A percentile compares a stretch with the other conserved stretches of the same genome.
phyloP scores from a whole-genome alignment of 2,329 filamentous ascomycete species.

The Arthrinium phaeospermum region DNA sequence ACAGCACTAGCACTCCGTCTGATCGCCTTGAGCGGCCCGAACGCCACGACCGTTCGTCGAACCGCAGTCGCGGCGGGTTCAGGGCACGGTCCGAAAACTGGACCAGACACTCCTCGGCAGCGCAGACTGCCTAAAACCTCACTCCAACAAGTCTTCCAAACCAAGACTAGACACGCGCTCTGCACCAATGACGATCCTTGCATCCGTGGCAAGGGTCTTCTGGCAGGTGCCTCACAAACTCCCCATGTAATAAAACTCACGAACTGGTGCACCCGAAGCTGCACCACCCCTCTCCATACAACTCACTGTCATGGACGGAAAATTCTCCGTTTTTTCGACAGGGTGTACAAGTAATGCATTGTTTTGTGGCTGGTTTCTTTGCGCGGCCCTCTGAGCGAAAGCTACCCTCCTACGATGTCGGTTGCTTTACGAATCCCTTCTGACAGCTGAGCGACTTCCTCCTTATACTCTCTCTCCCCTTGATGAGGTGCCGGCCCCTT shows the following conservation, averaged over 20 bases:
- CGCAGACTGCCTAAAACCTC: conserved; percentile 21
- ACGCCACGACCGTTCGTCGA: conserved; percentile 25
- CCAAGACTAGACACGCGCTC: neutral
- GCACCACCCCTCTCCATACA: neutral
- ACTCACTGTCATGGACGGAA: conserved; percentile 2
- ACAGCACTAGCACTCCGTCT: conserved; percentile 23
- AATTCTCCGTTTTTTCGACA: neutral
- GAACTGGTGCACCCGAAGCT: neutral
- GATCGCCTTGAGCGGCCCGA: conserved; percentile 23
- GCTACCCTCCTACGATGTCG: conserved; percentile 5
- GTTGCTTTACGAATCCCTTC: conserved; percentile 3
- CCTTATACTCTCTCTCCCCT: neutral
- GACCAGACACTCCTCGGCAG: conserved; percentile 28
- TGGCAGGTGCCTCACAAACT: neutral
- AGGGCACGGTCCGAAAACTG: conserved; percentile 33
- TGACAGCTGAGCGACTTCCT: neutral
- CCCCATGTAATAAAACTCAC: conserved; percentile 10
- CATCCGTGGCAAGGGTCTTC: neutral
- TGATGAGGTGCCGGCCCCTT: neutral
- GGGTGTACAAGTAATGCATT: conserved; percentile 21
- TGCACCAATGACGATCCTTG: neutral
- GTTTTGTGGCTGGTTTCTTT: conserved; percentile 12
- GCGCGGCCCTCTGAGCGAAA: neutral
- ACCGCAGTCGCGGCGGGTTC: conserved; percentile 30
- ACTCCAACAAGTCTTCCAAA: neutral